Evolutionary conservation across 2,329 filamentous ascomycete genomes (phyloP).

Genomic region (Coleophoma crateriformis): DNA sequence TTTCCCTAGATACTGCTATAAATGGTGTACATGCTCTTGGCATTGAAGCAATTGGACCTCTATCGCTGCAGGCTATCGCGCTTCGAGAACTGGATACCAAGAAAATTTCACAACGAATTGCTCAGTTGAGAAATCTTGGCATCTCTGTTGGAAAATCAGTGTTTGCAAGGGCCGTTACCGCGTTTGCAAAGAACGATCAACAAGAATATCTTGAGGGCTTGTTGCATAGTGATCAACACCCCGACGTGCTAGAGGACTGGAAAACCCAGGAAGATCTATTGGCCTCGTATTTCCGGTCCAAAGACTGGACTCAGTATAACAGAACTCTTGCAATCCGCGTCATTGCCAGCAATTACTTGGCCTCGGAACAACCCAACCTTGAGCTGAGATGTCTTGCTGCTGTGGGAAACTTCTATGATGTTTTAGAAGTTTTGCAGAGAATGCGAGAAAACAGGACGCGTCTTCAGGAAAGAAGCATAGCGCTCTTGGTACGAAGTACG

Average conservation of each 20-base stretch:
- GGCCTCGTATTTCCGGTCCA: slow-evolving; percentile 40
- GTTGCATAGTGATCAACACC: slow-evolving; percentile 55
- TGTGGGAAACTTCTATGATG: slow-evolving; percentile 26
- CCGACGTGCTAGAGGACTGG: slow-evolving; percentile 53
- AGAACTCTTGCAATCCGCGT: slow-evolving; percentile 49
- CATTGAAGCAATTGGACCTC: slow-evolving; percentile 65
- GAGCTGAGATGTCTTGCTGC: slow-evolving; percentile 33
- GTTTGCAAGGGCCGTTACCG: slow-evolving; percentile 61
- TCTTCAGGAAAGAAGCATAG: slow-evolving; percentile 37
- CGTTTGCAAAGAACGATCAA: slow-evolving; percentile 55
- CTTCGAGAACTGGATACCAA: slow-evolving; percentile 52
- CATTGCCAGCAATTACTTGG: slow-evolving; percentile 30
- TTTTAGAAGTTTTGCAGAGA: slow-evolving; percentile 29
- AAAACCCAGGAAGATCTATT: slow-evolving; percentile 49
- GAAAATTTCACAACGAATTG: slow-evolving; percentile 53
- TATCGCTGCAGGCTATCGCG: slow-evolving; percentile 73
- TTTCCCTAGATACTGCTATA: slow-evolving; percentile 68
- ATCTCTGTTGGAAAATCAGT: slow-evolving; percentile 57
- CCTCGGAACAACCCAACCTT: slow-evolving; percentile 38
- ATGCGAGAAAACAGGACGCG: slow-evolving; percentile 40
- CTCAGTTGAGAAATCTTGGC: slow-evolving; percentile 52
- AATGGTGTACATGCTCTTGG: slow-evolving; percentile 66
- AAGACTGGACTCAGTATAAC: slow-evolving; percentile 46
- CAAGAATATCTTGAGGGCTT: slow-evolving; percentile 18
- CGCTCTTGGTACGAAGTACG: slow-evolving; percentile 31